These are phyloP conservation scores for Candida ipomoeae DNA, from an alignment of 805 yeast species.

Conservation along the genomic window DNA sequence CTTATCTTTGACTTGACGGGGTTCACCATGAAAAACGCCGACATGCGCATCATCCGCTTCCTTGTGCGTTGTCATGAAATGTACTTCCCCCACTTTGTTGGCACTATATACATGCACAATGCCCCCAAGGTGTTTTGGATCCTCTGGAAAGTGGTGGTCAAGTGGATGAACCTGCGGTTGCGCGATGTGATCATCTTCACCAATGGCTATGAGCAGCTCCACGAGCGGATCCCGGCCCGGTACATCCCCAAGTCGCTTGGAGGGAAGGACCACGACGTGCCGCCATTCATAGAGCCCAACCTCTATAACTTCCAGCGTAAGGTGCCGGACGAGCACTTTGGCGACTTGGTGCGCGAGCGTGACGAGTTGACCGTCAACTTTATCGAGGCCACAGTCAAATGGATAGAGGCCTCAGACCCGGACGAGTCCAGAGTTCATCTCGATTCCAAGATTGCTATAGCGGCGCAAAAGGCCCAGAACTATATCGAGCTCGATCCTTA, in stretches of 20 bases:
- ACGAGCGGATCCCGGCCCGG: slow-evolving; percentile 6
- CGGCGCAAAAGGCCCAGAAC: slow-evolving; percentile 9
- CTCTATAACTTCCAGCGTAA: slow-evolving; percentile 5
- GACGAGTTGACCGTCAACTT: slow-evolving; percentile 11
- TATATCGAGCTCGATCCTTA: slow-evolving; percentile 13
- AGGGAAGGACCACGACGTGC: slow-evolving; percentile 6
- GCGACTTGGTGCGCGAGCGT: slow-evolving; percentile 8
- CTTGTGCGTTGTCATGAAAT: slow-evolving; percentile 6
- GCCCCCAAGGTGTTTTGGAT: slow-evolving; percentile 11
- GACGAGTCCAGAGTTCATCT: slow-evolving; percentile 7
- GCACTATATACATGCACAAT: slow-evolving; percentile 10
- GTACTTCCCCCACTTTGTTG: slow-evolving; percentile 13
- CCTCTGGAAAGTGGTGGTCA: slow-evolving; percentile 13
- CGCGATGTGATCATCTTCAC: slow-evolving; percentile 11
- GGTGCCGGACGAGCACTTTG: slow-evolving; percentile 9
- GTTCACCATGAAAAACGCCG: slow-evolving; percentile 13
- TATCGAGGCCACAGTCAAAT: slow-evolving; percentile 13
- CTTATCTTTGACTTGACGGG: slow-evolving; percentile 13
- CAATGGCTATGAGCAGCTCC: slow-evolving; percentile 3
- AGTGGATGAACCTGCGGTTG: slow-evolving; percentile 12
- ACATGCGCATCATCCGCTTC: slow-evolving; percentile 12
- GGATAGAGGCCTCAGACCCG: slow-evolving; percentile 10
- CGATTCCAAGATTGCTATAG: slow-evolving; percentile 6
- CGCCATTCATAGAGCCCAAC: slow-evolving; percentile 11
- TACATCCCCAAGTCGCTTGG: slow-evolving; percentile 12